Evolutionary conservation across 2,329 filamentous ascomycete species (phyloP).

Genomic region (Byssochlamys sp.): DNA sequence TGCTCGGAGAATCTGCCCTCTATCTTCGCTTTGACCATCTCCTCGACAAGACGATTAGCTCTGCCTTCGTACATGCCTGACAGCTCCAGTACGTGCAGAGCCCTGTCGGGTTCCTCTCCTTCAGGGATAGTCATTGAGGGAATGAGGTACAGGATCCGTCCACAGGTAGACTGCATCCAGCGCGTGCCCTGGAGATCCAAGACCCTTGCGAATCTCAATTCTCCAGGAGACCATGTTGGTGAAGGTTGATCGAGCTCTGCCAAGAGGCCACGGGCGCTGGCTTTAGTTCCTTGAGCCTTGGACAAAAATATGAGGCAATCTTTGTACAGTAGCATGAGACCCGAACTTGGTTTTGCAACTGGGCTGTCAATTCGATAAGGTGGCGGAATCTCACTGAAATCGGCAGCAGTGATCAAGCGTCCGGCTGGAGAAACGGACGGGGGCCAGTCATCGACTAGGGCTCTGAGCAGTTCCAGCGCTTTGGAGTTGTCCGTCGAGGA

Average conservation of each 20-base stretch:
- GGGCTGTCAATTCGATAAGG: constrained; percentile 51
- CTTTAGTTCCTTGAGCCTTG: constrained; percentile 54
- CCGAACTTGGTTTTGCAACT: constrained; percentile 42
- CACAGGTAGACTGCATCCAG: constrained; percentile 46
- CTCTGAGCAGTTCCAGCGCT: constrained; percentile 62
- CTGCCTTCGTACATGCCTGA: constrained; percentile 69
- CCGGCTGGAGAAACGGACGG: constrained; percentile 60
- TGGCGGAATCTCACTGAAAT: constrained; percentile 65
- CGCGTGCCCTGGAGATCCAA: constrained; percentile 60
- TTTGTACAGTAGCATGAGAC: constrained; percentile 74
- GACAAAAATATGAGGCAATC: constrained; percentile 70
- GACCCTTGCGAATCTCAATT: constrained; percentile 67
- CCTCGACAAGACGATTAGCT: constrained; percentile 67
- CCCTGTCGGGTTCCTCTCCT: constrained; percentile 12
- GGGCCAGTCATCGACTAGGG: constrained; percentile 71
- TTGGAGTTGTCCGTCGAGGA: constrained; percentile 58
- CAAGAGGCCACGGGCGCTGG: constrained; percentile 66
- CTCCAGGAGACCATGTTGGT: constrained; percentile 39
- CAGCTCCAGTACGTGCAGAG: constrained; percentile 60
- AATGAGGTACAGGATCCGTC: constrained; percentile 28
- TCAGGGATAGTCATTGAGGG: constrained; percentile 17
- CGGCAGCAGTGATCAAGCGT: constrained; percentile 69
- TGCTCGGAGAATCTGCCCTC: constrained; percentile 73
- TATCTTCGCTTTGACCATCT: constrained; percentile 74
- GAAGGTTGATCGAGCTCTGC: constrained; percentile 72